Percentiles rank a stretch among this genome's conserved stretches.
Conservation (phyloP, 768 basidiomycete genomes). For the Mrakia gelida region DNA sequence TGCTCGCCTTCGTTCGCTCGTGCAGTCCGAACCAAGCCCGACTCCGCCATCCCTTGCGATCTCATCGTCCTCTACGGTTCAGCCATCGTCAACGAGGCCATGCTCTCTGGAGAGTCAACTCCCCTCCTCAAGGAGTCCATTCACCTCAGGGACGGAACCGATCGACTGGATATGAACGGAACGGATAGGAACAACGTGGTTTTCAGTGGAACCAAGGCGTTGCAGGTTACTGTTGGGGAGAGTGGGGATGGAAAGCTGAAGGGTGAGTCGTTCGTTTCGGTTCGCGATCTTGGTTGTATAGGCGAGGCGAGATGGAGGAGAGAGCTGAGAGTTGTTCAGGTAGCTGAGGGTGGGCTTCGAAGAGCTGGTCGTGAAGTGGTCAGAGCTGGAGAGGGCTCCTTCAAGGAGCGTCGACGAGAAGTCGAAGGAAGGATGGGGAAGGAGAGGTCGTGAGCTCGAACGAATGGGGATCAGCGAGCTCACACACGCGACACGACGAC, state of each 20-base stretch:
- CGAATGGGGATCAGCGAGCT: too few species aligned
- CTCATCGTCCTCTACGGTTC: constrained; percentile 87
- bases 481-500: too few species aligned
- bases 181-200: constrained; percentile 80
- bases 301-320: too few species aligned
- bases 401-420: too few species aligned
- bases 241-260: constrained; percentile 22
- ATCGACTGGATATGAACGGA: constrained; percentile 77
- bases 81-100: constrained; percentile 97
- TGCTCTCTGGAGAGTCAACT: constrained; percentile 97
- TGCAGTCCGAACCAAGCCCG: constrained; percentile 53
- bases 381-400: too few species aligned
- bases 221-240: constrained; percentile 66
- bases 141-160: constrained; percentile 68
- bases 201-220: constrained; percentile 94
- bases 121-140: constrained; percentile 94
- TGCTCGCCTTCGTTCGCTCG: background rate
- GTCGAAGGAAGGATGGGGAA: background rate
- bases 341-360: too few species aligned
- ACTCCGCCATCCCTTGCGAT: constrained; percentile 89
- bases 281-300: too few species aligned
- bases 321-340: too few species aligned
- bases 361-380: too few species aligned
- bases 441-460: too few species aligned
- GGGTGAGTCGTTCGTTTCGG: background rate